These are phyloP conservation scores for Rhizopogon sp. DNA, from an alignment of 768 basidiomycete genomes.

Conservation along the genomic window DNA sequence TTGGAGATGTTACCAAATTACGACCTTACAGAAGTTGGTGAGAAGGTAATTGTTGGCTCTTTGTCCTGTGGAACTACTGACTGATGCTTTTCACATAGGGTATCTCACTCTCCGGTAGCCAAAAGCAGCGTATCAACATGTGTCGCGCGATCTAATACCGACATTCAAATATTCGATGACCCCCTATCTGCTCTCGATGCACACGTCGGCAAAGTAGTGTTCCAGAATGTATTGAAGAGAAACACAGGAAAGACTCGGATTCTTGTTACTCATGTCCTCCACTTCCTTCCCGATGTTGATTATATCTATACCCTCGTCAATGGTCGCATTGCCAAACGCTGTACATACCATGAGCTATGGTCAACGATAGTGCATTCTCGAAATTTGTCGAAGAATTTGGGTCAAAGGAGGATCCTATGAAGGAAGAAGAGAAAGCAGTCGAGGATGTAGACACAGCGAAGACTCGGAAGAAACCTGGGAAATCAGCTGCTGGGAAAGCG, in stretches of 20 bases:
- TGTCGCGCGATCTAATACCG: slow-evolving; percentile 79
- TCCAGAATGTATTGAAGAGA: slow-evolving; percentile 75
- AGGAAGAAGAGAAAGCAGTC: no score
- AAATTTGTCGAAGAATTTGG: slow-evolving; percentile 77
- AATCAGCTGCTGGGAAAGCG: no score
- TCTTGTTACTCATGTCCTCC: slow-evolving; percentile 88
- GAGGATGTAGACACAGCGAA: no score
- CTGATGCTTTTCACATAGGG: no score
- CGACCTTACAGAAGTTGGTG: no score
- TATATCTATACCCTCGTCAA: slow-evolving; percentile 78
- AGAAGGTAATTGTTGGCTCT: no score
- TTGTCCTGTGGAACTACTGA: no score
- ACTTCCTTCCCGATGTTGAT: slow-evolving; percentile 85
- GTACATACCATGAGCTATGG: slow-evolving; percentile 75
- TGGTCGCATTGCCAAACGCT: slow-evolving; percentile 74
- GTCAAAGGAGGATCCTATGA: no score
- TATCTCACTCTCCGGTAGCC: no score
- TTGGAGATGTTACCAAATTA: no score
- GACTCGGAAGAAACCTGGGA: no score
- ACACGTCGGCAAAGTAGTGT: slow-evolving; percentile 84
- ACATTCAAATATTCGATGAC: slow-evolving; percentile 83
- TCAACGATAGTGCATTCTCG: slow-evolving; percentile 60
- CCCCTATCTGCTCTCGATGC: slow-evolving; percentile 90
- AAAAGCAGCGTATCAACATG: no score
- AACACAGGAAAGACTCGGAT: slow-evolving; percentile 71